Evolutionary conservation across 2,329 filamentous ascomycete species (phyloP), one percentile per base, ranked within the genome.

Genomic region (Fusarium pilosicola): DNA sequence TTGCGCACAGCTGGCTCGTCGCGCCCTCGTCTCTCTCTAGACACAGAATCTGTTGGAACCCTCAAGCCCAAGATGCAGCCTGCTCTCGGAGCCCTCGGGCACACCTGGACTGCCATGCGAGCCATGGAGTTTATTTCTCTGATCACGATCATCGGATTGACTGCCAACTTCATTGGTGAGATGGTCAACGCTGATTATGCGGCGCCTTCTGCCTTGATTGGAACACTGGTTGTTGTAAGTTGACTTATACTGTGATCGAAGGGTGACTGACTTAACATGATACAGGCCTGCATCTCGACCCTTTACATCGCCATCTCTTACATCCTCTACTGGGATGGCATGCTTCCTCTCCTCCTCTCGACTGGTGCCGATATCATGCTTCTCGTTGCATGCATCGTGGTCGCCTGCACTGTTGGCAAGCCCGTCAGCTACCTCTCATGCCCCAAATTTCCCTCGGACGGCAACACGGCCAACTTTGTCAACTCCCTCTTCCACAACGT

Each of bases 391-490:
- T 89, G 94, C 75, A 91, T 95, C 69, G 91, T 96, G 64, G 89
- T 96, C 17, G 90, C 93, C 3, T 90, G 94, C 62, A 88, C 93
- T 10, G 87, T 97, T 56, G 95, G 95, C 76, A 92, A 92, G 78
- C 95, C 94, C 1, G 87, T 97, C 34, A 94, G 92, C 38, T 93
- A 92, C 81, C 88, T 96, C 45, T 88, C 92, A 77, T 98, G 95
- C 85, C 87, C 84, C 26, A 78, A 82, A 22, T 84, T 90, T 20
- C 83, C 86, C 0, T 77, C 73, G 26, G 71, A 83, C 11, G 83
- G 83, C 42, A 83, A 83, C 55, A 83, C 84, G 22, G 82, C 83
- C 61, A 82, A 81, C 69, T 86, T 88, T 68, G 80, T 88, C 63
- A 79, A 83, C 62, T 84, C 85, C 10, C 82, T 85, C 26, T 81